Percentiles rank a stretch among this genome's conserved stretches.
phyloP scores from a whole-genome alignment of 345 rosid genomes.

The Sapria himalayana region DNA sequence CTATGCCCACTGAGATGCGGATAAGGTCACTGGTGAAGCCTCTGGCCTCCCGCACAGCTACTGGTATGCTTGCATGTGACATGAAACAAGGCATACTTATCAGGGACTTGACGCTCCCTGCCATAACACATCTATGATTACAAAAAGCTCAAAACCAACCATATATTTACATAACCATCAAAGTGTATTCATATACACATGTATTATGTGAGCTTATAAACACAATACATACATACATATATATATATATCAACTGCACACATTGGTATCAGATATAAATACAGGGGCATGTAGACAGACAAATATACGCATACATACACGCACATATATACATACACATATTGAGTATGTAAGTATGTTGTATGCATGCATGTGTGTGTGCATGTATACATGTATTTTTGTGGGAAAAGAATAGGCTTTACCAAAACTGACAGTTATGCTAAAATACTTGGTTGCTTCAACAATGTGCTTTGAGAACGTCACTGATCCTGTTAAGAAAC shows the following conservation, averaged over 20 bases:
- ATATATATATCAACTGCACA: too few relatives aligned
- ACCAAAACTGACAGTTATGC: slow-evolving; percentile 96
- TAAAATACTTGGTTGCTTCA: slow-evolving; percentile 72
- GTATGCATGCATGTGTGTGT: not conserved
- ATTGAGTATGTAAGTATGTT: slow-evolving; percentile 1
- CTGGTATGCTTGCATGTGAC: slow-evolving; percentile 93
- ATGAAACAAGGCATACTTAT: slow-evolving; percentile 97
- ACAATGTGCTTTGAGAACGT: slow-evolving; percentile 75
- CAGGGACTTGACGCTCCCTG: slow-evolving; percentile 90
- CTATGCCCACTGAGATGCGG: slow-evolving; percentile 80
- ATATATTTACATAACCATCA: too few relatives aligned
- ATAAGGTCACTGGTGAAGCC: slow-evolving; percentile 82
- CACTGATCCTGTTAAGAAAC: slow-evolving; percentile 81
- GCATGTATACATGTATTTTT: not conserved
- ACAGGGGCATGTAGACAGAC: too few relatives aligned
- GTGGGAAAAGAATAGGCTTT: slow-evolving; percentile 13
- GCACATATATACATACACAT: not conserved
- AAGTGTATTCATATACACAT: too few relatives aligned
- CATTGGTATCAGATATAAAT: too few relatives aligned
- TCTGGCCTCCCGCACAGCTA: slow-evolving; percentile 62
- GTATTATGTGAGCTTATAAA: too few relatives aligned
- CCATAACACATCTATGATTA: too few relatives aligned
- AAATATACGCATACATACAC: too few relatives aligned
- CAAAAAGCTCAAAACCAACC: too few relatives aligned
- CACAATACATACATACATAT: too few relatives aligned